Base-by-base conservation (phyloP, 257 asterid genomes). In the Solanum boliviense region DNA sequence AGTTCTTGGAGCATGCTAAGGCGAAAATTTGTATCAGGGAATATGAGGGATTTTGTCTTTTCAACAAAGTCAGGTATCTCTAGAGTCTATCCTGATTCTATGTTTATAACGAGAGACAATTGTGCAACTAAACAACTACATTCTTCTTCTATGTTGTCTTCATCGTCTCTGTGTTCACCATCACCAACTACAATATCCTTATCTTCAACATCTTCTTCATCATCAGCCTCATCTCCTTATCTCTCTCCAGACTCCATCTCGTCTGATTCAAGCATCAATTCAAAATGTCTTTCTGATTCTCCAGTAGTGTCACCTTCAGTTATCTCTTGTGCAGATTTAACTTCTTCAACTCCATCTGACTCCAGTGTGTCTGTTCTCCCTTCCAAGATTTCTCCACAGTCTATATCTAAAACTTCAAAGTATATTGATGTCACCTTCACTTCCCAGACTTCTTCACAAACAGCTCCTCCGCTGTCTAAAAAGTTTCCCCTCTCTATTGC, bases 381-480 rank as follows among this genome's bases (percentile, higher is more conserved):
- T 29, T 88, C 93, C 76, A 92, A 90, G 86, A 83, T 92, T 88
- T 87, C 89, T 89, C 93, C 93, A 5, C 92, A 89, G 84, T 91
- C 93, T 13, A 89, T 91, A 86, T 90, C 93, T 84, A 90, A 89
- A 88, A 90, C 88, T 82, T 90, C 93, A 36, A 92, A 88, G 86
- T 92, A 89, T 71, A 92, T 92, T 79, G 94, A 92, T 88, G 94
- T 92, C 84, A 92, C 89, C 87, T 91, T 92, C 88, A 87, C 87
- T 67, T 90, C 92, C 6, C 84, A 87, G 58, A 72, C 93, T 74
- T 91, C 90, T 89, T 90, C 91, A 87, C 91, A 89, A 48, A 86
- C 91, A 25, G 75, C 87, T 20, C 84, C 88, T 35, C 31, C 68
- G 13, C 84, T 89, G 31, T 86, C 92, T 21, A 92, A 89, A 89